These are phyloP conservation scores for Emiliania huxleyi DNA, from an alignment of 78 protist genomes.

Conservation along the genomic window DNA sequence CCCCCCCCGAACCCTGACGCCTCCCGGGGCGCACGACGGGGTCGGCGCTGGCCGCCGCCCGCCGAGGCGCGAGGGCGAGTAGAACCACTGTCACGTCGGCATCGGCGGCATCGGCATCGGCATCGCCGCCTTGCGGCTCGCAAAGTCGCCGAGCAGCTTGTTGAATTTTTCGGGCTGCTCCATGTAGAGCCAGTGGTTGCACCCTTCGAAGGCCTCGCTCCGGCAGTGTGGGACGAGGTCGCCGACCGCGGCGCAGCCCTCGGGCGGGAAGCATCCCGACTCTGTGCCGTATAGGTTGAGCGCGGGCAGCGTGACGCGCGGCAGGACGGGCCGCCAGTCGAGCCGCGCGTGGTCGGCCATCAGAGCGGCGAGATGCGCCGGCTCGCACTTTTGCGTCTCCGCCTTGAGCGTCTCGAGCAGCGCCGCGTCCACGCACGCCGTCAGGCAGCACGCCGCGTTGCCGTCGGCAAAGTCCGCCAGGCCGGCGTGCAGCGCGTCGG, in stretches of 20 bases:
- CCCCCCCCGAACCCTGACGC: too few species aligned
- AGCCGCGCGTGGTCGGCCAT: slow-evolving; percentile 18
- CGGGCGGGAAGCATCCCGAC: background rate
- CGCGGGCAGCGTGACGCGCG: background rate
- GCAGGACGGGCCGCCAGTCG: background rate
- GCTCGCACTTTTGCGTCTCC: background rate
- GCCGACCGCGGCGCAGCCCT: background rate
- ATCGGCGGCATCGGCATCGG: too few species aligned
- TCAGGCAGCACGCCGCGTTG: slow-evolving; percentile 19
- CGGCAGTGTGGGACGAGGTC: background rate
- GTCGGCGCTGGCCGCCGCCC: too few species aligned
- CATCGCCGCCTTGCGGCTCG: too few species aligned
- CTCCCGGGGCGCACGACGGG: too few species aligned
- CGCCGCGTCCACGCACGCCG: background rate
- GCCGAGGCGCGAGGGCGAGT: too few species aligned
- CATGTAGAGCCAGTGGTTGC: slow-evolving; percentile 30
- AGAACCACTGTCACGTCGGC: too few species aligned
- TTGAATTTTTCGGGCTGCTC: slow-evolving; percentile 3
- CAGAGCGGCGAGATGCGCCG: background rate
- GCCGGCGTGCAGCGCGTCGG: background rate
- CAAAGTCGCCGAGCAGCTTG: background rate
- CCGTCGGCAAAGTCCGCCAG: background rate
- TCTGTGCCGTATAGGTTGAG: slow-evolving; percentile 27
- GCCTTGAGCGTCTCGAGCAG: background rate
- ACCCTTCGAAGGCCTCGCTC: background rate